Evolutionary conservation across 2,329 filamentous ascomycete species (phyloP).

Genomic region (Beauveria sp.): DNA sequence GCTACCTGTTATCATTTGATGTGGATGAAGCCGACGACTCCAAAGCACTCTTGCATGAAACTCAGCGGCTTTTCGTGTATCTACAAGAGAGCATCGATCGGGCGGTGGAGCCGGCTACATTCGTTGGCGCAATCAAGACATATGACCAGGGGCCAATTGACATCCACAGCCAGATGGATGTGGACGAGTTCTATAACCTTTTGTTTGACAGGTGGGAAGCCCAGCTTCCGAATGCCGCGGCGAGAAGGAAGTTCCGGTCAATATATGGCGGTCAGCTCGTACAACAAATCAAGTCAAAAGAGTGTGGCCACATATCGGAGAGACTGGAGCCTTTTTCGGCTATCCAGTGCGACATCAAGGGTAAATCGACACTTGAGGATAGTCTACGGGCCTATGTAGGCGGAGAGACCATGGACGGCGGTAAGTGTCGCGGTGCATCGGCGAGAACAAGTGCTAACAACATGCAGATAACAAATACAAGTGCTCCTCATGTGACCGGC

Average conservation of each 20-base stretch:
- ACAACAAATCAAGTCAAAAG: conserved; percentile 90
- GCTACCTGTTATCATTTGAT: conserved; percentile 66
- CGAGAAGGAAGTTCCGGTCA: conserved; percentile 64
- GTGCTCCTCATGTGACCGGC: conserved; percentile 79
- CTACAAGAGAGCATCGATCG: conserved; percentile 79
- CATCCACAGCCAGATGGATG: conserved; percentile 89
- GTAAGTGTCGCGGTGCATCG: conserved; percentile 30
- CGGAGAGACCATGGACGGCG: conserved; percentile 91
- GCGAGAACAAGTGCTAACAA: conserved; percentile 16
- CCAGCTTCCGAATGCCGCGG: conserved; percentile 60
- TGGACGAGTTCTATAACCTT: conserved; percentile 94
- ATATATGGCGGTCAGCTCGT: conserved; percentile 91
- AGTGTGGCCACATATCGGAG: conserved; percentile 90
- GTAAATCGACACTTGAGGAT: conserved; percentile 74
- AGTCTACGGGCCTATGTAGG: conserved; percentile 93
- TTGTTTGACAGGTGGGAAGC: conserved; percentile 87
- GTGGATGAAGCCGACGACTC: conserved; percentile 46
- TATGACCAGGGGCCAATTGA: conserved; percentile 81
- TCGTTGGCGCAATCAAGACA: conserved; percentile 70
- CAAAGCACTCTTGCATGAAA: conserved; percentile 66
- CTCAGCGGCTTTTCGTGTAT: conserved; percentile 72
- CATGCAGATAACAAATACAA: conserved; percentile 88
- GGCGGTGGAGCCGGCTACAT: conserved; percentile 62
- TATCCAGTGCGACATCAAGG: conserved; percentile 93
- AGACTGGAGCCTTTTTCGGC: conserved; percentile 85